Evolutionary conservation across 305 asterid genomes (phyloP).

Genomic region (Fraxinus platypoda): DNA sequence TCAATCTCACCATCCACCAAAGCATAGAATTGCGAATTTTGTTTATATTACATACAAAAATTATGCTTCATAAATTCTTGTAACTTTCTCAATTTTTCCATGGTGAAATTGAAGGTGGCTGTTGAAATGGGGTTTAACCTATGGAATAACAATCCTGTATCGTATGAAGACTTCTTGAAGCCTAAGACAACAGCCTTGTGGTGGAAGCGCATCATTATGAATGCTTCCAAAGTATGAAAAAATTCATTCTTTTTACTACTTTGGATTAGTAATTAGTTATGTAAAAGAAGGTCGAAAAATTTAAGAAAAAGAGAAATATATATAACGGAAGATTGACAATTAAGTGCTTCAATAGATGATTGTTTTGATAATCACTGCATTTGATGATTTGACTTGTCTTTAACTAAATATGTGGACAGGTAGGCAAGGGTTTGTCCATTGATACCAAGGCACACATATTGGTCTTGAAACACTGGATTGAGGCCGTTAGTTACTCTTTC

Average conservation of each 20-base stretch:
- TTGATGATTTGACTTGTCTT: neutral
- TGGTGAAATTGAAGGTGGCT: constrained; percentile 44
- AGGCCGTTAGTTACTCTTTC: constrained; percentile 52
- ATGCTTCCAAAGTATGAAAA: constrained; percentile 71
- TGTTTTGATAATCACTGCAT: neutral
- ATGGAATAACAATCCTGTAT: constrained; percentile 56
- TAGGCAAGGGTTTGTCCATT: constrained; percentile 69
- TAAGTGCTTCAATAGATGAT: neutral
- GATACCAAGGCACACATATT: constrained; percentile 75
- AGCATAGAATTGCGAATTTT: no score
- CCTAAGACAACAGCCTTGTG: constrained; percentile 77
- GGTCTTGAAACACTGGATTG: constrained; percentile 90
- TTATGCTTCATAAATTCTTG: neutral
- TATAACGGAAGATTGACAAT: neutral
- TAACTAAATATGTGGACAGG: constrained; percentile 44
- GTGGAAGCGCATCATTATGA: constrained; percentile 67
- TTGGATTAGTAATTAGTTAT: neutral
- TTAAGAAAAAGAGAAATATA: neutral
- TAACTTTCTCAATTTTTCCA: neutral
- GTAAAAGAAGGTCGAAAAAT: neutral
- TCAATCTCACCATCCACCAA: no score
- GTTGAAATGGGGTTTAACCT: neutral
- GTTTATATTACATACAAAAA: neutral
- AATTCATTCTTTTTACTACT: neutral
- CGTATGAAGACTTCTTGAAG: constrained; percentile 46